A percentile compares a stretch with the other conserved stretches of the same genome.
phyloP scores from a whole-genome alignment of 257 asterid species.

The Petunia secreta region DNA sequence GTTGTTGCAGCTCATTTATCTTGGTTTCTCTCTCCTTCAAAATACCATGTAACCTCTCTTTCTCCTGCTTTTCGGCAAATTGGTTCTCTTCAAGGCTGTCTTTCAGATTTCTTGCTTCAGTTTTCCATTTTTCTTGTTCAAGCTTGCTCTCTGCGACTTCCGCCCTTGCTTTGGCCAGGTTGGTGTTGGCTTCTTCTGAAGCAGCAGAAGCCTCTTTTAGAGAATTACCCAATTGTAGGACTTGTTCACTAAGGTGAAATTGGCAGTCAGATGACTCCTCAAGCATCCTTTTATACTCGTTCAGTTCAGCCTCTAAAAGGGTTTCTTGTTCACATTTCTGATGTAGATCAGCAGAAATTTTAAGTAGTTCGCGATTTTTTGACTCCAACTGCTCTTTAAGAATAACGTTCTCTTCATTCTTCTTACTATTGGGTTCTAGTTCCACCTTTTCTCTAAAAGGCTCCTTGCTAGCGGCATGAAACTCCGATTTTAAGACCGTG shows the following conservation, averaged over 20 bases:
- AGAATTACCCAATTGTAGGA: slow-evolving; percentile 50
- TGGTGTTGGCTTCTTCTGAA: slow-evolving; percentile 63
- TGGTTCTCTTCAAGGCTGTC: slow-evolving; percentile 53
- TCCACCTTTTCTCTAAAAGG: neutral
- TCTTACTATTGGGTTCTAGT: slow-evolving; percentile 38
- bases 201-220: slow-evolving; percentile 53
- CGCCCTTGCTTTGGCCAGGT: slow-evolving; percentile 57
- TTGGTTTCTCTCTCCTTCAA: slow-evolving; percentile 70
- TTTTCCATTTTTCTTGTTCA: slow-evolving; percentile 74
- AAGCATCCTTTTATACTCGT: slow-evolving; percentile 42
- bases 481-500: slow-evolving; percentile 62
- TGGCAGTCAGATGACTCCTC: slow-evolving; percentile 47
- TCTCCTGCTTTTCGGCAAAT: slow-evolving; percentile 36
- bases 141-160: slow-evolving; percentile 67
- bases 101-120: slow-evolving; percentile 64
- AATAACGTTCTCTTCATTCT: slow-evolving; percentile 38
- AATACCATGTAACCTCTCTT: slow-evolving; percentile 56
- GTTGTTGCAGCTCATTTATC: slow-evolving; percentile 37
- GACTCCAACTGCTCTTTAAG: slow-evolving; percentile 54
- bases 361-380: slow-evolving; percentile 46
- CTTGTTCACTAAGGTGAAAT: slow-evolving; percentile 49
- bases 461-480: slow-evolving; percentile 40
- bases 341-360: slow-evolving; percentile 54
- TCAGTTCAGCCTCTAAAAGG: slow-evolving; percentile 42
- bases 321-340: slow-evolving; percentile 55